Evolutionary conservation across 1,284 basidiomycete genomes (phyloP), one percentile per base, ranked within the genome.

Genomic region (Sporisorium exsertum): DNA sequence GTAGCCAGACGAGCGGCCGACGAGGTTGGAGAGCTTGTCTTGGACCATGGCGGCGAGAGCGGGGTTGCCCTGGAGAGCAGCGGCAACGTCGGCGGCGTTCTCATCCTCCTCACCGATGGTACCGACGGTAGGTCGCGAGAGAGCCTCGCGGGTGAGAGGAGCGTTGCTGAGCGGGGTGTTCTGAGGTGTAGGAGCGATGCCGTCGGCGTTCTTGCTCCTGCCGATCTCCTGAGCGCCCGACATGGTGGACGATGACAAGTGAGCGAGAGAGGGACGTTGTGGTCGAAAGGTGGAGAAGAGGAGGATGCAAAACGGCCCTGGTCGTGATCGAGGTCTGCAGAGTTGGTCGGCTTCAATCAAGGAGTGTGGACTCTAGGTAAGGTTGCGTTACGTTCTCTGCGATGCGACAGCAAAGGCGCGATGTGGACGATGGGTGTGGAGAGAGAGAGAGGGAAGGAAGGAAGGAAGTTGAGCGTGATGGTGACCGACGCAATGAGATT

Each of bases 1-100:
- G 87, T 94, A 94, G 42, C 93, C 93, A 12, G 92, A 93, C 78
- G 92, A 92, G 82, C 90, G 90, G 70, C 93, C 93, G 77, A 94
- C 88, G 49, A 94, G 89, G 77, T 87, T 87, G 51, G 88, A 88
- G 60, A 94, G 90, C 67, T 84, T 84, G 78, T 83, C 81, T 81
- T 87, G 86, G 33, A 87, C 84, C 81, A 86, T 79, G 64, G 78
- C 79, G 26, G 84, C 82, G 33, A 86, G 78, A n/a, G 83, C 85
- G 2, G 84, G 85, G 78, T 85, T 85, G 54, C 74, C 64, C 59
- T 75, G 72, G 5, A 81, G 76, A 26, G 73, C 76, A 7, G 80
- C 57, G 58, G 72, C 79, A 50, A 71, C 70, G 49, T 78, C 78
- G 52, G 65, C 73, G 42, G 72, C 72, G 52, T 67, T 70, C 57